These are phyloP conservation scores for Mrakia hoshinonis DNA, from an alignment of 768 basidiomycete species.

Conservation along the genomic window DNA sequence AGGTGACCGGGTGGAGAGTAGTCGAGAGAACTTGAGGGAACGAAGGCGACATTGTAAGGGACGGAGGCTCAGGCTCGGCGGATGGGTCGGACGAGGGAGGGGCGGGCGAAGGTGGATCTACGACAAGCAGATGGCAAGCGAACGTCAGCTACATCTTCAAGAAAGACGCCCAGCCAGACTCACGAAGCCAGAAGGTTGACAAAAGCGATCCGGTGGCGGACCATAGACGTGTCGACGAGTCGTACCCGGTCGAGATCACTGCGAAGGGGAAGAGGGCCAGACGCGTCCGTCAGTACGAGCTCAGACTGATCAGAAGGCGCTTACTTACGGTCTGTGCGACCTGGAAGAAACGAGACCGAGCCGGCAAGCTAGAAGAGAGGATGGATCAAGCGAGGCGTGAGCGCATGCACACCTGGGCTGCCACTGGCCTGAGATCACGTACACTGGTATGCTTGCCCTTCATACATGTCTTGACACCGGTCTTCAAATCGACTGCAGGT, in stretches of 20 bases:
- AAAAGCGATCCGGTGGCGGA: neutral
- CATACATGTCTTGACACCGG: constrained; percentile 4
- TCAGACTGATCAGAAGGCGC: neutral
- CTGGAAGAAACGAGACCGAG: constrained; percentile 10
- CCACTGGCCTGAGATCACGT: no score
- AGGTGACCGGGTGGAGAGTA: neutral
- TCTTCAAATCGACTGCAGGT: neutral
- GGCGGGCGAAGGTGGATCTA: neutral
- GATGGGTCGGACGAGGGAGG: neutral
- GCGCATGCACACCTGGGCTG: no score
- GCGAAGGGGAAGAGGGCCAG: neutral
- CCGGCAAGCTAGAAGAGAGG: constrained; percentile 10
- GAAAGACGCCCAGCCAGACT: neutral
- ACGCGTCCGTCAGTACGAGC: no score
- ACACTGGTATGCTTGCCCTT: constrained; percentile 25
- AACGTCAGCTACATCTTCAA: neutral
- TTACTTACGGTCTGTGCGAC: constrained; percentile 4
- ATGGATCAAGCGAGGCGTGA: neutral
- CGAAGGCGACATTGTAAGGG: constrained; percentile 18
- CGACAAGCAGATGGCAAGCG: neutral
- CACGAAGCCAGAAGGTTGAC: constrained; percentile 4
- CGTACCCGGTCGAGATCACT: constrained; percentile 22
- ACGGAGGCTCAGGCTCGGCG: neutral
- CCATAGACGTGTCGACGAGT: constrained; percentile 6
- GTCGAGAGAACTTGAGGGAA: constrained; percentile 14